phyloP scores from a whole-genome alignment of 1,284 basidiomycete genomes.

The Cutaneotrichosporon dermatis region DNA sequence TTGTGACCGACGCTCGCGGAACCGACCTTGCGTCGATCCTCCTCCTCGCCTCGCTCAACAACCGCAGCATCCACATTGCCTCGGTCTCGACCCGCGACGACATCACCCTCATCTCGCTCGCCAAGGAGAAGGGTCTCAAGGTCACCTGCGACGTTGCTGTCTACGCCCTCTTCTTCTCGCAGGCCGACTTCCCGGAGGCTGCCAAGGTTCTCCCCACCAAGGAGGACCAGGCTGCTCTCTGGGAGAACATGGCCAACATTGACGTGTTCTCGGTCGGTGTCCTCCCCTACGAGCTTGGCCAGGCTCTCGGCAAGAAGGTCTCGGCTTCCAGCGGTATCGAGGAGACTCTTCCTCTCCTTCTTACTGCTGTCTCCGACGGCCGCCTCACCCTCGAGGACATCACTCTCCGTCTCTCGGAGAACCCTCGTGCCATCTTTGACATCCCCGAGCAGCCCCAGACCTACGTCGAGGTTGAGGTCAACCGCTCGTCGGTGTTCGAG shows the following conservation, averaged over 20 bases:
- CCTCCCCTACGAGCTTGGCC: conserved; percentile 72
- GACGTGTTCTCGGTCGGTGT: conserved; percentile 90
- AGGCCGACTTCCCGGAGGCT: conserved; percentile 65
- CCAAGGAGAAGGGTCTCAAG: conserved; percentile 88
- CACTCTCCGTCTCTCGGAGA: conserved; percentile 74
- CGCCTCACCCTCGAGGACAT: conserved; percentile 81
- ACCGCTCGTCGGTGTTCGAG: conserved; percentile 63
- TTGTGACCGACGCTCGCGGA: conserved; percentile 88
- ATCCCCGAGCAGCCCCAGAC: conserved; percentile 81
- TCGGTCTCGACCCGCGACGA: conserved; percentile 86
- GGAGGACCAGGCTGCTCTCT: conserved; percentile 78
- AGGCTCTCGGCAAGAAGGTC: conserved; percentile 62
- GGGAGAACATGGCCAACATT: conserved; percentile 78
- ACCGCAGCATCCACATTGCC: conserved; percentile 86
- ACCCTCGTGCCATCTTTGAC: conserved; percentile 87
- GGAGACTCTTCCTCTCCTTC: conserved; percentile 80
- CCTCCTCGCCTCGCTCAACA: conserved; percentile 86
- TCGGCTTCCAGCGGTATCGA: conserved; percentile 76
- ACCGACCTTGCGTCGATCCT: conserved; percentile 91
- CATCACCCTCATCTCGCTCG: conserved; percentile 82
- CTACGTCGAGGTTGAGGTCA: conserved; percentile 87
- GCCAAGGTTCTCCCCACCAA: conserved; percentile 64
- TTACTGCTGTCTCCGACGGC: conserved; percentile 78
- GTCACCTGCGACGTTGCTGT: conserved; percentile 96
- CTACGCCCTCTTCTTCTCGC: conserved; percentile 86